Evolutionary conservation across 768 basidiomycete species (phyloP).

Genomic region (Tulasnella sp.): DNA sequence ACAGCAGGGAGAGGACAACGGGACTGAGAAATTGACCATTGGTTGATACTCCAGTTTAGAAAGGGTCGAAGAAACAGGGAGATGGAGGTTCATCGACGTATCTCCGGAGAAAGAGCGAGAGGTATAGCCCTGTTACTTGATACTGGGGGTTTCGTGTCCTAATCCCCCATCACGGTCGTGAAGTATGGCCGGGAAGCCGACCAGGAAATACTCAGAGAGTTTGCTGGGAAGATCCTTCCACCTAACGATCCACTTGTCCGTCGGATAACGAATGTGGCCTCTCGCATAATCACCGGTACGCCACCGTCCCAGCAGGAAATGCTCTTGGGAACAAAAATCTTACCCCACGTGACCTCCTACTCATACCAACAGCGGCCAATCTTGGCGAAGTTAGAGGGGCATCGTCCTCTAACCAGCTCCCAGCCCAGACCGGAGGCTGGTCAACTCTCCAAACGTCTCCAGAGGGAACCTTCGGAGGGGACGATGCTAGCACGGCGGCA

Average conservation of each 20-base stretch:
- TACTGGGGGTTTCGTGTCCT: neutral
- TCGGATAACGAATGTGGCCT: slow-evolving; percentile 71
- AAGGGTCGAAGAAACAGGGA: slow-evolving; percentile 80
- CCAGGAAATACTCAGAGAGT: slow-evolving; percentile 57
- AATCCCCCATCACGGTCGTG: neutral
- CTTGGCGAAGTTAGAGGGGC: slow-evolving; percentile 62
- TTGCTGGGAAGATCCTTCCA: slow-evolving; percentile 61
- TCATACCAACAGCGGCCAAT: slow-evolving; percentile 53
- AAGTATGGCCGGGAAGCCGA: slow-evolving; percentile 51
- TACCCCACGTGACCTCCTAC: neutral
- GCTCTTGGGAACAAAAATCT: neutral
- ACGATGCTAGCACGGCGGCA: neutral
- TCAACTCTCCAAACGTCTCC: neutral
- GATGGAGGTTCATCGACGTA: slow-evolving; percentile 88
- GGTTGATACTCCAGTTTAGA: slow-evolving; percentile 64
- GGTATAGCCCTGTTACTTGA: slow-evolving; percentile 43
- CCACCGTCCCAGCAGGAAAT: neutral
- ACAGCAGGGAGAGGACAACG: neutral
- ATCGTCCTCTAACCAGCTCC: slow-evolving; percentile 6
- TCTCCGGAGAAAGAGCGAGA: slow-evolving; percentile 59
- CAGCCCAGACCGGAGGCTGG: neutral
- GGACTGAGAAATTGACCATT: neutral
- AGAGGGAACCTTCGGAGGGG: neutral
- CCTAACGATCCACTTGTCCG: slow-evolving; percentile 64
- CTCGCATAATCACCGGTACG: slow-evolving; percentile 58